These are phyloP conservation scores for Rhizopus arrhizus DNA, from an alignment of 371 early-diverging fungal genomes.

Conservation along the genomic window DNA sequence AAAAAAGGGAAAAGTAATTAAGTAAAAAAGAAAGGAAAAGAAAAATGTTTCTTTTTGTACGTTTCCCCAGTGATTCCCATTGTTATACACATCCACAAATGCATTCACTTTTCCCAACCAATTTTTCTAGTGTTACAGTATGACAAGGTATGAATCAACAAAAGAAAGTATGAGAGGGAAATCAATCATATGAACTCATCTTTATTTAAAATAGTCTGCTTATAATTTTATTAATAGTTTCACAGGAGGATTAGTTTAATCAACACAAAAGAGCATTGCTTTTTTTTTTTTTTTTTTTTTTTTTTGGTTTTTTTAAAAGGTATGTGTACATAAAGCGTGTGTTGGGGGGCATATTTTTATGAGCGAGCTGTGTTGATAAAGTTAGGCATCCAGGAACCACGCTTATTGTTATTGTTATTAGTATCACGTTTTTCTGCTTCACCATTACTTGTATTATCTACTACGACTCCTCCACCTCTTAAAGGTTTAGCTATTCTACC, in stretches of 20 bases:
- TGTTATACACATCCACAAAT: background rate
- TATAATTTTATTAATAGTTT: too few relatives aligned
- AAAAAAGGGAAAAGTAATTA: background rate
- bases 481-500: constrained; percentile 93
- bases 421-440: constrained; percentile 32
- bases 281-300: too few relatives aligned
- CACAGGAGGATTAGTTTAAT: too few relatives aligned
- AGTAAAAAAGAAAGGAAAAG: background rate
- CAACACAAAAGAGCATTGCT: too few relatives aligned
- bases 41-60: background rate
- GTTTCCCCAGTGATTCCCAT: constrained; percentile 3
- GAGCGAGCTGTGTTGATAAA: constrained; percentile 31
- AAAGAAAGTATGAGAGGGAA: too few relatives aligned
- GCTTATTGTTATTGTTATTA: constrained; percentile 33
- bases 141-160: background rate
- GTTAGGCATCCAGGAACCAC: constrained; percentile 43
- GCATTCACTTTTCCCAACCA: background rate
- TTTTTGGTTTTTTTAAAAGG: too few relatives aligned
- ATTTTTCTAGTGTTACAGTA: constrained; percentile 3
- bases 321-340: too few relatives aligned
- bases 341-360: background rate
- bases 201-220: too few relatives aligned
- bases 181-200: too few relatives aligned
- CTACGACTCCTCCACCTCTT: constrained; percentile 73
- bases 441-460: constrained; percentile 17